Evolutionary conservation across 1,284 basidiomycete species (phyloP), one percentile per base, ranked within the genome.

Genomic region (Boletus semigastroideus): DNA sequence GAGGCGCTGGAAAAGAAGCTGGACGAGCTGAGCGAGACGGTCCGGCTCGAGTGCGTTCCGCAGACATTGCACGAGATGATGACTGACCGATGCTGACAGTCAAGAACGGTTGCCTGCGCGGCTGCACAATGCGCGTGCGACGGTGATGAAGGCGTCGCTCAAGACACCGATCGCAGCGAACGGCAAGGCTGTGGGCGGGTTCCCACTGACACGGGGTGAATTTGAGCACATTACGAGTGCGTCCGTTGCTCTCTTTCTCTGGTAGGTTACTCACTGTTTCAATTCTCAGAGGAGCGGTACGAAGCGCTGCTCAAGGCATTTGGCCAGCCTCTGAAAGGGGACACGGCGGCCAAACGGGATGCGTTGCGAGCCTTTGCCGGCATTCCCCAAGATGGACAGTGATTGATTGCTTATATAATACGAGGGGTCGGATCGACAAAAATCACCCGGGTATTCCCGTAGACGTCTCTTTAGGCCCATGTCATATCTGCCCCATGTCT

Each of bases 151-250:
- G 27, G 57, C 25, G 16, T 6, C 33, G 17, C 40, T 65, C 10
- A 56, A 53, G 40, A 25, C 55, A 12, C 61, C 63, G 0, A 9
- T 50, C 0, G 38, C n/a, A 5, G 13, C 41, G 13, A 54, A 53
- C 2, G 61, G 61, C 33, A 66, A 66, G 30, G 53, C 64, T 0
- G 57, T 31, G 25, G 4, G 38, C 1, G 51, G 49, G 14, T 66
- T 63, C 51, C 61, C 61, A 8, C 1, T 13, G 4, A 38, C 52
- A 0, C 52, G 61, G 2, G 61, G 61, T 30, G 61, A 66, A 30
- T 63, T 63, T 16, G 61, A 63, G 31, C 64, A 63, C 52, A 66
- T 66, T n/a, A 63, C 61, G 27, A 63, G 61, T 66, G 39, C 16
- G 45, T 33, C 13, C 0, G 5, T 7, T 25, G 5, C 25, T 12